Base-by-base conservation (phyloP, 257 asterid species). In the Solanum megistacrolobum region DNA sequence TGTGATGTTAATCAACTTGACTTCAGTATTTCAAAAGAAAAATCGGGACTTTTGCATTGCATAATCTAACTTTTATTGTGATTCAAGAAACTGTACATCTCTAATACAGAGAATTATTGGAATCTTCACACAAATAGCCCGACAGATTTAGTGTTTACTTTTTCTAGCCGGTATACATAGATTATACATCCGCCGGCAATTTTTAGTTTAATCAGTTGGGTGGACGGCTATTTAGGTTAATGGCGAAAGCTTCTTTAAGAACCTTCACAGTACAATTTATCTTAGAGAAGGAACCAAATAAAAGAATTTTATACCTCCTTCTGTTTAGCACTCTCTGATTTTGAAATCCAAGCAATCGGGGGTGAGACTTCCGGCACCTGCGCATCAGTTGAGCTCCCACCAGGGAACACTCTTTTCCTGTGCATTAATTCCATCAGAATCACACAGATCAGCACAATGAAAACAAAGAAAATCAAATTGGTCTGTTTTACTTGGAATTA, bases 381-480 rank as follows among this genome's bases (percentile, higher is more conserved):
- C 90, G 27, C 93, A 14, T 89, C 92, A 18, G 87, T 87, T 31
- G 96, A 94, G 86, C 92, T 92, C 52, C 93, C 98, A 36, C 90
- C 92, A 14, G 89, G 85, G 68, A 93, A 91, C 82, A 92, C 91
- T 89, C 93, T 91, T 91, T 93, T 93, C 93, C 98, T 93, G 90
- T 29, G 58, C 91, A 69, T 86, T 86, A 90, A 86, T 87, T 13
- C 90, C 72, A 31, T 14, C 84, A 23, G 23, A 86, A 88, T 88
- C 86, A 87, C 85, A 88, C 87, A 81, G 2, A 38, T 13, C 74
- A 74, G 89, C 92, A 84, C 89, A 81, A 81, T 31, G 43, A 81
- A 81, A 81, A 46, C 85, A 43, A 81, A 46, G 39, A 81, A 81
- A 48, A 46, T 5, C 1, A 14, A 79, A 43, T 25, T 9, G 84